Percentiles rank a stretch among this genome's conserved stretches.
Conservation (phyloP, 1,284 basidiomycete genomes). For the Leccinum griseonigrum region DNA sequence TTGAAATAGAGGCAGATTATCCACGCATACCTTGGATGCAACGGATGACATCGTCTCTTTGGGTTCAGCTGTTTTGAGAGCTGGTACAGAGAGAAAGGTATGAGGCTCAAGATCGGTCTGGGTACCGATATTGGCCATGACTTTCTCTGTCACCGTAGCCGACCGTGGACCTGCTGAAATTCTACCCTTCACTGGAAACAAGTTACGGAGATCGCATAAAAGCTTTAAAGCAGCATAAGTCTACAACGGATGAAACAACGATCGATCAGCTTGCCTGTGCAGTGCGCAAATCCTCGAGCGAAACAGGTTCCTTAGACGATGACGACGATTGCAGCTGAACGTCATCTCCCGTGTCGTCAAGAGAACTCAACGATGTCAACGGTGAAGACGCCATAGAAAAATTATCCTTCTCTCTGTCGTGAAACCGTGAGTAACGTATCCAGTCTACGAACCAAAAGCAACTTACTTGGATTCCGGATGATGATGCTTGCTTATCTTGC, state of each 20-base stretch:
- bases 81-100: constrained; percentile 3
- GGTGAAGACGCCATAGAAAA: constrained; percentile 63
- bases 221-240: constrained; percentile 23
- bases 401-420: constrained; percentile 39
- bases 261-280: constrained; percentile 35
- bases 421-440: not conserved
- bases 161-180: not conserved
- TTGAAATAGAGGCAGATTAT: not conserved
- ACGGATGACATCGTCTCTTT: constrained; percentile 19
- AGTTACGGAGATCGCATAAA: constrained; percentile 29
- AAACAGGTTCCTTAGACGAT: constrained; percentile 23
- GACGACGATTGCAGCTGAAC: constrained; percentile 14
- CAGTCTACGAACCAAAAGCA: not conserved
- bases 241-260: not conserved
- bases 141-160: constrained; percentile 5
- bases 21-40: constrained; percentile 18
- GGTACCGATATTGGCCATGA: constrained; percentile 21
- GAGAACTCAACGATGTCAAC: constrained; percentile 70
- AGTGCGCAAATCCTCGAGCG: constrained; percentile 40
- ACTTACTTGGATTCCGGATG: constrained; percentile 43
- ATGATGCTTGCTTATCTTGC: constrained; percentile 60
- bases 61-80: constrained; percentile 12
- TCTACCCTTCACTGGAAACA: constrained; percentile 11
- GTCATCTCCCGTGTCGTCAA: constrained; percentile 58
- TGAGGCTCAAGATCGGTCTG: constrained; percentile 28